Percentiles rank a stretch among this genome's conserved stretches.
Evolutionary conservation across 176 grass and related monocot species (phyloP).

Genomic region (Metroxylon sagu): DNA sequence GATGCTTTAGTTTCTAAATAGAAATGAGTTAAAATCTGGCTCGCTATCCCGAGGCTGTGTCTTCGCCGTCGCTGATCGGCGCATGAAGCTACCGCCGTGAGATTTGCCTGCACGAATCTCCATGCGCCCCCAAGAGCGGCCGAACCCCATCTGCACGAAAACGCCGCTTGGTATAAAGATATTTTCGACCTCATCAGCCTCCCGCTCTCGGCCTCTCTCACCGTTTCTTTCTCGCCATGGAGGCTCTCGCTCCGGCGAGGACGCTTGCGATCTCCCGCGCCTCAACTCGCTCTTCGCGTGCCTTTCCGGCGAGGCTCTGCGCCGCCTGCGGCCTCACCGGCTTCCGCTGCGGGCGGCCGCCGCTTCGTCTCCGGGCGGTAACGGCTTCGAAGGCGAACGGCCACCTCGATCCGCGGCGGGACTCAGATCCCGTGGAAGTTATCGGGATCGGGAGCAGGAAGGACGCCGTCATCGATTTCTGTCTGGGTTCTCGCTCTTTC

Average conservation of each 20-base stretch:
- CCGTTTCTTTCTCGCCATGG: background rate
- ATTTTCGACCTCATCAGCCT: slow-evolving; percentile 1
- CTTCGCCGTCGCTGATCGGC: too few species aligned
- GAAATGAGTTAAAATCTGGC: too few species aligned
- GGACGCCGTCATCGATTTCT: slow-evolving; percentile 82
- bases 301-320: slow-evolving; percentile 9
- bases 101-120: too few species aligned
- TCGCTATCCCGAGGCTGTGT: too few species aligned
- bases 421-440: slow-evolving; percentile 64
- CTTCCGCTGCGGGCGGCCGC: slow-evolving; percentile 8
- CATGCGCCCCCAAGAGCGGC: too few species aligned
- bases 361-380: background rate
- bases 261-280: too few species aligned
- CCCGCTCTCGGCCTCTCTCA: slow-evolving; percentile 22
- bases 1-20: too few species aligned
- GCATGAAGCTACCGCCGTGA: too few species aligned
- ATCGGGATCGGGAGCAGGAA: slow-evolving; percentile 83
- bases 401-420: background rate
- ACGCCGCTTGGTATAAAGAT: too few species aligned
- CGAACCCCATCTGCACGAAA: too few species aligned
- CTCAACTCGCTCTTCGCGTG: too few species aligned
- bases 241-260: too few species aligned
- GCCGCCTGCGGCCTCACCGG: background rate
- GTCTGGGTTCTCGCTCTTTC: slow-evolving; percentile 52
- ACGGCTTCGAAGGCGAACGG: background rate